Conservation (phyloP, 805 yeast genomes). For the Wickerhamomyces bovis region DNA sequence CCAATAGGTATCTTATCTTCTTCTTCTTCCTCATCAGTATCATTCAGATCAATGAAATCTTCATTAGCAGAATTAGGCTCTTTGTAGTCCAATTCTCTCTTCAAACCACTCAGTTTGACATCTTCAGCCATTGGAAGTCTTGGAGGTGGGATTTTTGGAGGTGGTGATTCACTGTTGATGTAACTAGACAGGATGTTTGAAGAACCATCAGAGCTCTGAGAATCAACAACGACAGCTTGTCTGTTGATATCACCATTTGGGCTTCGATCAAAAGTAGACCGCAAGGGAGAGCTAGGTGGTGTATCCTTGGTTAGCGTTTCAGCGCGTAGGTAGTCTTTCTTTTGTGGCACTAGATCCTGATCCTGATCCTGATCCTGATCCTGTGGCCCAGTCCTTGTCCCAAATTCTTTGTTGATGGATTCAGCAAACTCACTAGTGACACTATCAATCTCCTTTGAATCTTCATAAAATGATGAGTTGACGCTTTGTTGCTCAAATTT, state of each 20-base stretch:
- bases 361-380: background rate
- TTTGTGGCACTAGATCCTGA: background rate
- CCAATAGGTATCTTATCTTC: background rate
- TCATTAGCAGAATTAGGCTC: slow-evolving; percentile 11
- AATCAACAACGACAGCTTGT: slow-evolving; percentile 21
- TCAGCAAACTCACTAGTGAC: background rate
- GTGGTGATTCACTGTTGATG: slow-evolving; percentile 18
- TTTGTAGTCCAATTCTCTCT: slow-evolving; percentile 4
- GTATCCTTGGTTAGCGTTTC: slow-evolving; percentile 4
- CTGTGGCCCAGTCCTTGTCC: background rate
- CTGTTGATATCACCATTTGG: slow-evolving; percentile 20
- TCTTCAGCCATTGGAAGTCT: slow-evolving; percentile 6
- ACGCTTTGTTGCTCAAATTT: background rate
- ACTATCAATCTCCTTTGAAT: background rate
- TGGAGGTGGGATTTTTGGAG: slow-evolving; percentile 16
- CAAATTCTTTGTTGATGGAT: background rate
- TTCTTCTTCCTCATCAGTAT: slow-evolving; percentile 3
- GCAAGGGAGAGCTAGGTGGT: slow-evolving; percentile 14
- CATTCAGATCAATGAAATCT: slow-evolving; percentile 18
- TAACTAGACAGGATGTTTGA: slow-evolving; percentile 20
- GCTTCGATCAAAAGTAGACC: slow-evolving; percentile 10
- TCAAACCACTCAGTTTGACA: background rate
- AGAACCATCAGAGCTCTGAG: slow-evolving; percentile 19
- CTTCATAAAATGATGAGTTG: background rate
- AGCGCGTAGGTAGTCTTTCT: background rate